These are phyloP conservation scores for Cyclotella sp. DNA, from an alignment of 108 stramenopile genomes.

Conservation along the genomic window DNA sequence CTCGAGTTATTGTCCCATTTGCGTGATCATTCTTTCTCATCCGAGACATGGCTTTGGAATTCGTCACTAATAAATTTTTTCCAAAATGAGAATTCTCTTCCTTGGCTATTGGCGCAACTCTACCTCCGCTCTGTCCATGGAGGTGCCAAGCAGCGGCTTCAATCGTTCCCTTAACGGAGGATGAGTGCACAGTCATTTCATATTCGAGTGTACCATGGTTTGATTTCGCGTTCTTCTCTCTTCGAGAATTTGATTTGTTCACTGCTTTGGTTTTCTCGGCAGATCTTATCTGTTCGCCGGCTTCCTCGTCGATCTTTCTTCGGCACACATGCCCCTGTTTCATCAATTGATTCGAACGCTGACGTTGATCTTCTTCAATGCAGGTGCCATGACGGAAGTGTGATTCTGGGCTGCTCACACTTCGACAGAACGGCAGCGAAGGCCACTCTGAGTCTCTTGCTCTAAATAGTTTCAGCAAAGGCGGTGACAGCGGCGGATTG, in stretches of 20 bases:
- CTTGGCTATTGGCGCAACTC: not conserved
- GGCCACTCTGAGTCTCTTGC: too few relatives aligned
- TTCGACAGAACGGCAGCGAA: too few relatives aligned
- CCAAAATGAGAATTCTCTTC: constrained; percentile 2
- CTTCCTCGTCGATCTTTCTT: not conserved
- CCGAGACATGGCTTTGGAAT: constrained; percentile 15
- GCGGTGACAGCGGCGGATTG: not conserved
- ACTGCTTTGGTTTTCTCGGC: not conserved
- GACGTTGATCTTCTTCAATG: not conserved
- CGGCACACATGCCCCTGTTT: not conserved
- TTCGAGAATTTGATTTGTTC: not conserved
- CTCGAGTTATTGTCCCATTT: not conserved
- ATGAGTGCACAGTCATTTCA: constrained; percentile 31
- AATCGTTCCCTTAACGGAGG: constrained; percentile 19
- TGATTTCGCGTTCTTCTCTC: not conserved
- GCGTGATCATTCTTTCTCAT: constrained; percentile 5
- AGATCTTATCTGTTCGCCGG: not conserved
- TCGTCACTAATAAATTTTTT: constrained; percentile 28
- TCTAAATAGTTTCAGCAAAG: too few relatives aligned
- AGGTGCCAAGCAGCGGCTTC: constrained; percentile 38
- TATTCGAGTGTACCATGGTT: not conserved
- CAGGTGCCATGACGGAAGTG: not conserved
- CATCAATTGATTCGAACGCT: constrained; percentile 4
- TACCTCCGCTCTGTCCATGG: constrained; percentile 37
- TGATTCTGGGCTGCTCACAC: too few relatives aligned